Evolutionary conservation across 2,329 filamentous ascomycete genomes (phyloP), one percentile per base, ranked within the genome.

Genomic region (Exophiala sideris): DNA sequence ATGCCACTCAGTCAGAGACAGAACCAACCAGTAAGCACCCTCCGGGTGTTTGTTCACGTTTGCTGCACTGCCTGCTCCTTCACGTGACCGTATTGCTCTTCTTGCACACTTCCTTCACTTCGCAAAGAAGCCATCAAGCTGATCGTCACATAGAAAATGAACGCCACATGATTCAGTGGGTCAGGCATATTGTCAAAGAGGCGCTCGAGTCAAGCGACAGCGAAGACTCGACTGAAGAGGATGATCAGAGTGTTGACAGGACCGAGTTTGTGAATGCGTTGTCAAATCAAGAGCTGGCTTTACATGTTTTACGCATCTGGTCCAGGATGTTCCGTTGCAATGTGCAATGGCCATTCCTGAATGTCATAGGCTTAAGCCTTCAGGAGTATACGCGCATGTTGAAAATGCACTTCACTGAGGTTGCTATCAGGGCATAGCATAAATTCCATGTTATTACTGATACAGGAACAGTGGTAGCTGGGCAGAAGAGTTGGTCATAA

Each of bases 311-410:
- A 1, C 24, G 35, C 5, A 32, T 49, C 35, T 49, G 47, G 47
- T 49, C 47, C 8, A 14, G 36, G 18, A 41, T 49, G 35, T 49
- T 49, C 38, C 47, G 47, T 24, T 40, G 47, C 47, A 40, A 40
- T 29, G 35, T 40, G 21, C 34, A 40, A n/a, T 49, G 47, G 47
- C 47, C 47, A 3, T 40, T 49, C 11, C 21, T 49, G 16, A 49
- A 49, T 29, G 36, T 49, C 9, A 49, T 49, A 14, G 47, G 47
- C 36, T 11, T 41, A 9, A 47, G 45, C 16, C 32, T 47, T 12
- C 29, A 47, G 20, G 29, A 35, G 20, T 47, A 35, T 36, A 14
- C 45, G 32, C 29, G 36, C 7, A 6, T 47, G 33, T 33, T 47
- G 16, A 18, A 18, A 18, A 18, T 18, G 16, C 16, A 18, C 16